Evolutionary conservation across 805 yeast species (phyloP).

Genomic region (Jamesozyma spencerorum): DNA sequence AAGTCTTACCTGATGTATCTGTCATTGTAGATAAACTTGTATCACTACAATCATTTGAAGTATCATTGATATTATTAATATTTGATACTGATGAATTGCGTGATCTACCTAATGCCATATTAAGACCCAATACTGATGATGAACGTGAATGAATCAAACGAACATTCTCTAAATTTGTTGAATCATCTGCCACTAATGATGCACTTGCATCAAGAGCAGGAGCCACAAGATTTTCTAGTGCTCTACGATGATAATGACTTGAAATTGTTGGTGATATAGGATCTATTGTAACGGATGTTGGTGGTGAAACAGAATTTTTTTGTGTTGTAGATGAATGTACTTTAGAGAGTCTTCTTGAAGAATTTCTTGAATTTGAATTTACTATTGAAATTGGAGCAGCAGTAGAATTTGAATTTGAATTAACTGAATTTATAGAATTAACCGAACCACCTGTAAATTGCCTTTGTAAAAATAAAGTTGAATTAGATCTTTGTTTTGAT

Average conservation of each 20-base stretch:
- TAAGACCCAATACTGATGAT: conserved; percentile 42
- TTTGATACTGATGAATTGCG: conserved; percentile 20
- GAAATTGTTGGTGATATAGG: not conserved
- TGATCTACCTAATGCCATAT: conserved; percentile 33
- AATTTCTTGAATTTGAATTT: not conserved
- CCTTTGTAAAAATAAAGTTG: conserved; percentile 5
- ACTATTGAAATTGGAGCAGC: not conserved
- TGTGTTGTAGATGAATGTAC: not conserved
- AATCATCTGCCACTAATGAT: conserved; percentile 46
- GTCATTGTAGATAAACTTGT: conserved; percentile 5
- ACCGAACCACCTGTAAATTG: conserved; percentile 6
- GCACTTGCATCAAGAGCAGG: conserved; percentile 77
- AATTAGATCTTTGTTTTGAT: conserved; percentile 5
- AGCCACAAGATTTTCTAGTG: conserved; percentile 60
- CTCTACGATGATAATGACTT: conserved; percentile 29
- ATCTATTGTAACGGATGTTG: not conserved
- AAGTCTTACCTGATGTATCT: conserved; percentile 17
- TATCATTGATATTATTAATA: conserved; percentile 6
- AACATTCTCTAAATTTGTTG: conserved; percentile 54
- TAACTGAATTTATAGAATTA: not conserved
- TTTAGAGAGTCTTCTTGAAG: not conserved
- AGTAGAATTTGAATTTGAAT: not conserved
- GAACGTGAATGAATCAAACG: conserved; percentile 62
- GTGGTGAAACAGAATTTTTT: not conserved
- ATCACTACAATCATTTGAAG: conserved; percentile 6